Conservation (phyloP, 2,329 filamentous ascomycete species). For the Anthostomella pinea region DNA sequence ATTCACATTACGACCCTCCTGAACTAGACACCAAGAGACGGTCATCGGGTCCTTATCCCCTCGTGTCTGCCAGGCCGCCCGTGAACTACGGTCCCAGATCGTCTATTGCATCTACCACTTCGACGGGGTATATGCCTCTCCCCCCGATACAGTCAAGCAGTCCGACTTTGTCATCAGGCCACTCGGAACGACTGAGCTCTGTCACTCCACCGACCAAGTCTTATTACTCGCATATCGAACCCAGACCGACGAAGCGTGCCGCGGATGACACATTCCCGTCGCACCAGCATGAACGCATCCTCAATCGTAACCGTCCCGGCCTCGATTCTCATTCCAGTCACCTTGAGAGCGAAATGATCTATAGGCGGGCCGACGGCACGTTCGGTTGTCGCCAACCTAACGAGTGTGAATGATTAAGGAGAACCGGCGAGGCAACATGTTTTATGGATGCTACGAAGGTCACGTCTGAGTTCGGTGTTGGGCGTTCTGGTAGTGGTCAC, state of each 20-base stretch:
- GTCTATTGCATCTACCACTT: constrained; percentile 24
- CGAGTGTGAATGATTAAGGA: background rate
- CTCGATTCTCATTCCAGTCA: too few relatives aligned
- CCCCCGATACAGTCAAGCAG: constrained; percentile 21
- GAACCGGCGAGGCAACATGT: background rate
- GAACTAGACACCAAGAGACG: constrained; percentile 23
- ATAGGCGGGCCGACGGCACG: background rate
- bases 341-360: too few relatives aligned
- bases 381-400: too few relatives aligned
- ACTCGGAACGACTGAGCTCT: constrained; percentile 20
- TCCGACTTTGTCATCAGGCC: constrained; percentile 18
- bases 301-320: constrained; percentile 23
- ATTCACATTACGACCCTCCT: constrained; percentile 23
- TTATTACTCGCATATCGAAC: constrained; percentile 20
- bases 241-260: constrained; percentile 22
- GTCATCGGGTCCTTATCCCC: constrained; percentile 21
- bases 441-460: background rate
- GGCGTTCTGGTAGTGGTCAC: background rate
- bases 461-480: background rate
- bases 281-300: constrained; percentile 24
- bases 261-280: constrained; percentile 24
- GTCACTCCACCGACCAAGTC: constrained; percentile 17
- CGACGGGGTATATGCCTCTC: constrained; percentile 21
- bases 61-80: constrained; percentile 19
- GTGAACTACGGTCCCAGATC: constrained; percentile 17